Conservation (phyloP, 305 asterid species). For the Solanum hybrid region DNA sequence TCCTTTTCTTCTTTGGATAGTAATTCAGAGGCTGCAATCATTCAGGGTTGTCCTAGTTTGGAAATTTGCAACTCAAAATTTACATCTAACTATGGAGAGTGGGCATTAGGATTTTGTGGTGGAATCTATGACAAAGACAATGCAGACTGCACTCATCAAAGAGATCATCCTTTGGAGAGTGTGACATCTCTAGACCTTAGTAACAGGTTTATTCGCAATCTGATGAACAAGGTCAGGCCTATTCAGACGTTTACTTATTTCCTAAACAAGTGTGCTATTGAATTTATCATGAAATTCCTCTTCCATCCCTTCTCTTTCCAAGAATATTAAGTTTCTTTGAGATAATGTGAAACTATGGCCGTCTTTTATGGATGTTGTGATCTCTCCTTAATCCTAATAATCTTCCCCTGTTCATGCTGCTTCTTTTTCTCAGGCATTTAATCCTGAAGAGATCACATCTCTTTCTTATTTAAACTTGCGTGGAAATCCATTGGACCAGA, state of each 20-base stretch:
- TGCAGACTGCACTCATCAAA: constrained; percentile 39
- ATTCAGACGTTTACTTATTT: background rate
- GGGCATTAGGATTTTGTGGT: constrained; percentile 97
- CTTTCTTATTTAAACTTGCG: constrained; percentile 71
- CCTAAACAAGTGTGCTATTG: background rate
- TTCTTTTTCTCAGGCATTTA: constrained; percentile 52
- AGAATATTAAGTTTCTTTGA: background rate
- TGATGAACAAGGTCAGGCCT: constrained; percentile 52
- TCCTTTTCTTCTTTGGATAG: constrained; percentile 29
- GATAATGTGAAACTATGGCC: background rate
- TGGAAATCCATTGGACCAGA: constrained; percentile 65
- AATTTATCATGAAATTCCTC: background rate
- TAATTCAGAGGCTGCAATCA: constrained; percentile 44
- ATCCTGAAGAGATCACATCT: constrained; percentile 55
- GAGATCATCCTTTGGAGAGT: constrained; percentile 37
- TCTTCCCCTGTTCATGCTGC: constrained; percentile 13
- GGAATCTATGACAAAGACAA: constrained; percentile 55
- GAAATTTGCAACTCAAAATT: constrained; percentile 75
- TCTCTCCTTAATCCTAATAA: background rate
- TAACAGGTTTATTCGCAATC: constrained; percentile 58
- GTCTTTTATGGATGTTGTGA: background rate
- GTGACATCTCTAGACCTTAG: constrained; percentile 78
- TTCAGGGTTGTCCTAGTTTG: constrained; percentile 41
- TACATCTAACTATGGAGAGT: constrained; percentile 61
- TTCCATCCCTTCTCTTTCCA: too few relatives aligned